Evolutionary conservation across 495 filamentous ascomycete genomes (phyloP).

Genomic region (Eremomyces bilateralis): DNA sequence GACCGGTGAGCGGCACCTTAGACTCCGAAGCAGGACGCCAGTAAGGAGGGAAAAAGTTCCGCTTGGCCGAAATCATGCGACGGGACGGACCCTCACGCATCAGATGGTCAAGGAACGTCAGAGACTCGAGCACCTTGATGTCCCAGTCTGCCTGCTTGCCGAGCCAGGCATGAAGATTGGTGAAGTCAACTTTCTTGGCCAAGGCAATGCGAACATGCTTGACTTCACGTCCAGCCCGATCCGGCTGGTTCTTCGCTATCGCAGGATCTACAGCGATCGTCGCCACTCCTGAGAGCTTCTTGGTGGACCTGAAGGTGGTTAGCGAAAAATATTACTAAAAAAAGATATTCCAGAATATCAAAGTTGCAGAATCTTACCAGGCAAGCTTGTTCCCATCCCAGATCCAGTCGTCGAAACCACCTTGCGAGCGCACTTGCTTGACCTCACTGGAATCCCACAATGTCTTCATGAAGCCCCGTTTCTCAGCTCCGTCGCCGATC

Average conservation of each 20-base stretch:
- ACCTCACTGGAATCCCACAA: conserved; percentile 46
- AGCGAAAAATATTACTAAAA: no score
- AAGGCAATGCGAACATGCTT: conserved; percentile 34
- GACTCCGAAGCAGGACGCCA: no score
- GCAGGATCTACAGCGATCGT: background rate
- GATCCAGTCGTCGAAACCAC: conserved; percentile 38
- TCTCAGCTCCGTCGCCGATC: conserved; percentile 34
- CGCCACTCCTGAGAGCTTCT: conserved; percentile 1
- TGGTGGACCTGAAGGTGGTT: background rate
- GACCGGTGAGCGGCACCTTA: conserved; percentile 15
- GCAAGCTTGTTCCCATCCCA: conserved; percentile 61
- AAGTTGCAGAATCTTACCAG: conserved; percentile 40
- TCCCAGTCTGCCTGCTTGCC: conserved; percentile 33
- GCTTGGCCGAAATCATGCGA: conserved; percentile 43
- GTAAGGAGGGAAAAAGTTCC: conserved; percentile 49
- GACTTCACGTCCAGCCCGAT: no score
- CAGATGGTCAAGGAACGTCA: conserved; percentile 81
- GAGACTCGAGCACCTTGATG: conserved; percentile 44
- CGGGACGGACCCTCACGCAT: conserved; percentile 53
- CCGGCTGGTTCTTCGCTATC: background rate
- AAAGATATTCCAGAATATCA: no score
- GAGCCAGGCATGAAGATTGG: conserved; percentile 42
- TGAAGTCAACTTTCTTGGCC: conserved; percentile 39
- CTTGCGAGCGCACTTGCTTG: conserved; percentile 24
- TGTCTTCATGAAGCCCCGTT: conserved; percentile 41